Evolutionary conservation across 768 basidiomycete genomes (phyloP).

Genomic region (Termitomyces sp.): DNA sequence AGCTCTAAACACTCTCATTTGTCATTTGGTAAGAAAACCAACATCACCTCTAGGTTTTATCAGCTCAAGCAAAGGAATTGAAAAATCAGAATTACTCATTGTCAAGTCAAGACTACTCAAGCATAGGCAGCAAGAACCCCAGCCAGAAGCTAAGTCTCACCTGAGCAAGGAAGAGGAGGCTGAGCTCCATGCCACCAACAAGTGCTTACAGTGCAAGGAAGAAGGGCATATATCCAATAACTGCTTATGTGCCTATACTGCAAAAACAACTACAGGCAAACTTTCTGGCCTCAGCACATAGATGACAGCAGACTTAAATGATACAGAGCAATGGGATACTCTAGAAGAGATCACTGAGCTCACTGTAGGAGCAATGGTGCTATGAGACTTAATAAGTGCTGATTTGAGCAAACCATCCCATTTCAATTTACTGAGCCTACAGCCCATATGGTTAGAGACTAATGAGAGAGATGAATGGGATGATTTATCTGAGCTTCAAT

Average conservation of each 20-base stretch:
- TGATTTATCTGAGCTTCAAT: no score
- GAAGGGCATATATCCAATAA: neutral
- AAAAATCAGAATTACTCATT: no score
- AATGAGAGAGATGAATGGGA: no score
- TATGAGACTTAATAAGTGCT: no score
- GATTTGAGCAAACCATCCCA: no score
- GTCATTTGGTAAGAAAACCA: neutral
- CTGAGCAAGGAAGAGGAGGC: neutral
- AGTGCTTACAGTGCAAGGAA: neutral
- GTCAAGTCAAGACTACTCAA: neutral
- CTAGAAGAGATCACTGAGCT: neutral
- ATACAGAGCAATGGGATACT: no score
- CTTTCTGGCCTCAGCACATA: neutral
- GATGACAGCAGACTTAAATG: no score
- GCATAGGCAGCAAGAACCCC: no score
- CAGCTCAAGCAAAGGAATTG: no score
- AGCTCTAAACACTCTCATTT: neutral
- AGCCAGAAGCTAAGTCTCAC: no score
- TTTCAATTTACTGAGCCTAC: no score
- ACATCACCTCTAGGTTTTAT: neutral
- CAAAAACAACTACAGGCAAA: neutral
- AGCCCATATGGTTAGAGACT: no score
- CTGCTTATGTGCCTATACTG: neutral
- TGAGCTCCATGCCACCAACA: neutral
- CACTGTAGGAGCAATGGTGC: neutral